These are phyloP conservation scores for Mycena maculata DNA, from an alignment of 768 basidiomycete species.

Conservation along the genomic window DNA sequence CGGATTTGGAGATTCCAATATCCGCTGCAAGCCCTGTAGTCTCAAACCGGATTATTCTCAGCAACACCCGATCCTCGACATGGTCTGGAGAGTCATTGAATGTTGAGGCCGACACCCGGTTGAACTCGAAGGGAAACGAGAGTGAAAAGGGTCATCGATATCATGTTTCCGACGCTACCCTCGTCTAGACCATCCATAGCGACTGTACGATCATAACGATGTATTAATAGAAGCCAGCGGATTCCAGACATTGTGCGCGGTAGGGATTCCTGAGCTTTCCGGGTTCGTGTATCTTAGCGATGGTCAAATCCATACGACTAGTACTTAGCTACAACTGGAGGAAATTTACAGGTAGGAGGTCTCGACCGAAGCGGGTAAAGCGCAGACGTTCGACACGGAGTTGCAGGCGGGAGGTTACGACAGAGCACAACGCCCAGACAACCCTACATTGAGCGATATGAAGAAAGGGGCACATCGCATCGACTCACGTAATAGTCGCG, in stretches of 20 bases:
- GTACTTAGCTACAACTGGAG: neutral
- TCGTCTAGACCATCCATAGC: neutral
- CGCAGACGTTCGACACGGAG: constrained; percentile 14
- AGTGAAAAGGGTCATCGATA: neutral
- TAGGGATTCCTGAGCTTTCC: too few relatives aligned
- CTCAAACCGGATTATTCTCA: neutral
- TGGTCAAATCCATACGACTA: neutral
- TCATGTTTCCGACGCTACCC: constrained; percentile 5
- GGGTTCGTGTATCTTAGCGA: too few relatives aligned
- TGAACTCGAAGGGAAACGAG: neutral
- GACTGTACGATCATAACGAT: too few relatives aligned
- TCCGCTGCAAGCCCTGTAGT: neutral
- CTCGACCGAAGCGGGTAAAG: neutral
- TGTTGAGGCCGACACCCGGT: neutral
- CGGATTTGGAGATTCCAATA: neutral
- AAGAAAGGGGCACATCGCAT: neutral
- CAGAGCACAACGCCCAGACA: constrained; percentile 16
- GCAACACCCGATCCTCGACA: neutral
- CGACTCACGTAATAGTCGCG: constrained; percentile 9
- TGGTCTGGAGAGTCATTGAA: neutral
- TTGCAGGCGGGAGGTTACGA: constrained; percentile 17
- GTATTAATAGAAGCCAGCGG: too few relatives aligned
- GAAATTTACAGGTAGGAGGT: neutral
- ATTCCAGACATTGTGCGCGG: too few relatives aligned
- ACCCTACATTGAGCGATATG: neutral